A percentile compares a stretch with the other conserved stretches of the same genome.
phyloP scores from a whole-genome alignment of 345 rosid species.

The Ceriops tagal region DNA sequence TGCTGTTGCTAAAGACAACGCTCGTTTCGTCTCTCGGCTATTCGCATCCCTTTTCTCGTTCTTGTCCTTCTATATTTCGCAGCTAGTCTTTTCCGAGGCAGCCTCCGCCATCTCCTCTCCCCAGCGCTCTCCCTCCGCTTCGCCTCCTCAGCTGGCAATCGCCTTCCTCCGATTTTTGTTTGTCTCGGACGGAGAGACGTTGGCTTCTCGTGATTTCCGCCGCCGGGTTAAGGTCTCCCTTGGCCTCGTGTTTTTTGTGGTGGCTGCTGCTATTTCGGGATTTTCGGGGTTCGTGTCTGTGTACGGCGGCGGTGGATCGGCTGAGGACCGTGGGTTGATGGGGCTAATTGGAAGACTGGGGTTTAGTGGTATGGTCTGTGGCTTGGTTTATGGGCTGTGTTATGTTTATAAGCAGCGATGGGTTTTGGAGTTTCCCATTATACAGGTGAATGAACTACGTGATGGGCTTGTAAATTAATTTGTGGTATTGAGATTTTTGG shows the following conservation, averaged over 20 bases:
- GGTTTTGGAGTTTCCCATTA: constrained; percentile 79
- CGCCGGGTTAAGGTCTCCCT: constrained; percentile 48
- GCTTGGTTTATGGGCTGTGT: constrained; percentile 53
- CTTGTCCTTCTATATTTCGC: constrained; percentile 43
- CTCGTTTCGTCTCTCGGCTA: background rate
- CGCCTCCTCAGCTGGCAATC: constrained; percentile 36
- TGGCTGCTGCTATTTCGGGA: constrained; percentile 43
- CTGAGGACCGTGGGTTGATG: background rate
- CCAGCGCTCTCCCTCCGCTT: constrained; percentile 26
- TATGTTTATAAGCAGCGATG: constrained; percentile 56
- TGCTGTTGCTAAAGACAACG: constrained; percentile 7
- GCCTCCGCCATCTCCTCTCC: constrained; percentile 50
- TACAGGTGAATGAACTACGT: constrained; percentile 51
- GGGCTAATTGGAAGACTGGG: constrained; percentile 37
- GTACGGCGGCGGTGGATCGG: constrained; percentile 26
- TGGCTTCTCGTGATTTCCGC: constrained; percentile 32
- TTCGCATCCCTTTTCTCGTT: constrained; percentile 26
- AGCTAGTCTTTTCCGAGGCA: constrained; percentile 55
- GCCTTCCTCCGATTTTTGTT: constrained; percentile 32
- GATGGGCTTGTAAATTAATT: too few relatives aligned
- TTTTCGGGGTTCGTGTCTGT: constrained; percentile 38
- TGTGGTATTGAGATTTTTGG: too few relatives aligned
- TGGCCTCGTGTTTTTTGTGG: constrained; percentile 40
- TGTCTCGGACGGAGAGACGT: constrained; percentile 15
- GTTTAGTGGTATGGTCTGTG: constrained; percentile 66